phyloP scores from a whole-genome alignment of 805 yeast genomes.

The Pichia nanzhaoensis region DNA sequence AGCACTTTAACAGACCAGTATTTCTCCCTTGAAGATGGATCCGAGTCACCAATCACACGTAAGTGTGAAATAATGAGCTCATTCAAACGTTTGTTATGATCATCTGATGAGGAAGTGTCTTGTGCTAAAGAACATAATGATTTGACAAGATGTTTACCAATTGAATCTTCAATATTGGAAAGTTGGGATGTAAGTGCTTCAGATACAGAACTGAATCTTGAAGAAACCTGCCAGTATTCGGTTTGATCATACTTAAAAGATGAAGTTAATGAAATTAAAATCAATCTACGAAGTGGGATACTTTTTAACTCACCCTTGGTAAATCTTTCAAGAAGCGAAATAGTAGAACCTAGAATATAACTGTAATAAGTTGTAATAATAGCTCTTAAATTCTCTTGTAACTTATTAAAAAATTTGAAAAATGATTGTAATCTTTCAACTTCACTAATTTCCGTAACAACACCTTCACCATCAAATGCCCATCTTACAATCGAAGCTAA shows the following conservation, averaged over 20 bases:
- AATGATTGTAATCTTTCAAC: constrained; percentile 61
- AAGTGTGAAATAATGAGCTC: constrained; percentile 57
- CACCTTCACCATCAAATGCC: constrained; percentile 85
- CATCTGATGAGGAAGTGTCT: constrained; percentile 60
- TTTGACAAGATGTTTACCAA: constrained; percentile 78
- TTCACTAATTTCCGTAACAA: constrained; percentile 38
- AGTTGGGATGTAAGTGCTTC: constrained; percentile 62
- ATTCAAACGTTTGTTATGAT: constrained; percentile 64
- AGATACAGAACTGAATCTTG: constrained; percentile 71
- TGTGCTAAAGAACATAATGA: constrained; percentile 68
- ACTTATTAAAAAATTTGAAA: constrained; percentile 76
- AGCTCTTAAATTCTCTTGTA: constrained; percentile 78
- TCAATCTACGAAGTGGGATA: constrained; percentile 60
- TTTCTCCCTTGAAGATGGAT: constrained; percentile 51
- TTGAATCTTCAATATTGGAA: constrained; percentile 56
- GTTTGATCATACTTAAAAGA: constrained; percentile 87
- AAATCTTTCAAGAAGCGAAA: constrained; percentile 46
- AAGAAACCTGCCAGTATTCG: constrained; percentile 89
- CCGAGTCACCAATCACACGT: constrained; percentile 39
- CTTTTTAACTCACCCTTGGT: constrained; percentile 36
- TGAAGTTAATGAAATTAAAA: constrained; percentile 65
- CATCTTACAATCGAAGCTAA: constrained; percentile 83
- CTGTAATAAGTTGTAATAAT: constrained; percentile 86
- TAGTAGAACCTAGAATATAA: constrained; percentile 73
- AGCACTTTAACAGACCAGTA: constrained; percentile 76